These are phyloP conservation scores for Erythrobasidium yunnanense DNA, from an alignment of 768 basidiomycete genomes.

Conservation along the genomic window DNA sequence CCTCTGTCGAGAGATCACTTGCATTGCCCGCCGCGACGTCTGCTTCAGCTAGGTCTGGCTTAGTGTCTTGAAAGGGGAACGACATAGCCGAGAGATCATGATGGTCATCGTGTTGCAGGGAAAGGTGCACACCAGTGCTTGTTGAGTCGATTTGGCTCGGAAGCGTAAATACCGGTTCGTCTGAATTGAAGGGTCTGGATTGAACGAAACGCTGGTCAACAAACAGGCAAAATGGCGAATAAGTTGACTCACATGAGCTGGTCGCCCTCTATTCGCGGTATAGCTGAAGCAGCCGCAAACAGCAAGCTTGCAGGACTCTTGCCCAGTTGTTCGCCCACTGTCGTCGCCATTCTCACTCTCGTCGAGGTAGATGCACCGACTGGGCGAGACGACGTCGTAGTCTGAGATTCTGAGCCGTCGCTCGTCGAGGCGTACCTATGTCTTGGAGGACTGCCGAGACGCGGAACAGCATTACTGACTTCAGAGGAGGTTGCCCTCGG, in stretches of 20 bases:
- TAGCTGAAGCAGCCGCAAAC: not conserved
- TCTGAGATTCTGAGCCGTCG: not conserved
- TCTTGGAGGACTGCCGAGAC: not conserved
- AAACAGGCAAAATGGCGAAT: too few species aligned
- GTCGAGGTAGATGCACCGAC: not conserved
- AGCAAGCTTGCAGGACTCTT: slow-evolving; percentile 6
- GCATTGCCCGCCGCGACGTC: too few species aligned
- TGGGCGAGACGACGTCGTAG: not conserved
- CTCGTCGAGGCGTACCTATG: not conserved
- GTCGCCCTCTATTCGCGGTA: slow-evolving; percentile 1
- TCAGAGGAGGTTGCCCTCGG: not conserved
- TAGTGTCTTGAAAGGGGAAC: too few species aligned
- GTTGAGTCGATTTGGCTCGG: too few species aligned
- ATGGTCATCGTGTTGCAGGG: too few species aligned
- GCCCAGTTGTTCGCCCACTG: slow-evolving; percentile 16
- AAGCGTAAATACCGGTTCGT: too few species aligned
- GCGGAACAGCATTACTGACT: not conserved
- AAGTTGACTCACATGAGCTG: slow-evolving; percentile 11
- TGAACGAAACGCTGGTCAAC: too few species aligned
- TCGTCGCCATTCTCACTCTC: slow-evolving; percentile 9
- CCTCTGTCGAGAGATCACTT: too few species aligned
- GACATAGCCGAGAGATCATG: too few species aligned
- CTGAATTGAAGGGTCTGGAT: too few species aligned
- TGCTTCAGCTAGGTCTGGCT: too few species aligned
- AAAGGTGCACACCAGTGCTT: too few species aligned